phyloP scores from a whole-genome alignment of 305 asterid genomes.

The Fraxinus nigra region DNA sequence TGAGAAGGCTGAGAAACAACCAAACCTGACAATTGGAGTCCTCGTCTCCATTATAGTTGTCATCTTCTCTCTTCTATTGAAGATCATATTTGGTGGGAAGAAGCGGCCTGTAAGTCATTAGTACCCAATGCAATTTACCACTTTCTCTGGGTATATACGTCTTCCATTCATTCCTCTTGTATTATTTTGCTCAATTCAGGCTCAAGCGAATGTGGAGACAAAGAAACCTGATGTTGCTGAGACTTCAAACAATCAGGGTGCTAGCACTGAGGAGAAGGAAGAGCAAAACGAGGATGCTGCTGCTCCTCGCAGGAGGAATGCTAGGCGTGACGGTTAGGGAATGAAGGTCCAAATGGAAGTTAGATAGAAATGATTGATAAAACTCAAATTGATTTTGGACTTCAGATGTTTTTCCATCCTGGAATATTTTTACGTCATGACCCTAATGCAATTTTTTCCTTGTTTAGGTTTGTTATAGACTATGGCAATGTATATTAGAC shows the following conservation, averaged over 20 bases:
- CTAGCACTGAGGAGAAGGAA: constrained; percentile 36
- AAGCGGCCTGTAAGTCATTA: constrained; percentile 32
- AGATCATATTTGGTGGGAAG: constrained; percentile 46
- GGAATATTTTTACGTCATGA: constrained; percentile 17
- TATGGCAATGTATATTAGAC: constrained; percentile 34
- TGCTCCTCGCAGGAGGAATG: constrained; percentile 54
- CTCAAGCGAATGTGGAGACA: constrained; percentile 19
- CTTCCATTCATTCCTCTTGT: not conserved
- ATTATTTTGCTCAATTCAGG: constrained; percentile 18
- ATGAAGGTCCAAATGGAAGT: constrained; percentile 9
- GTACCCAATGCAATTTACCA: not conserved
- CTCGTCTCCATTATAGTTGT: constrained; percentile 31
- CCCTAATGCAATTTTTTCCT: constrained; percentile 24
- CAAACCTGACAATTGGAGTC: constrained; percentile 41
- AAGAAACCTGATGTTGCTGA: constrained; percentile 31
- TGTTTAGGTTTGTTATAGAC: constrained; percentile 28
- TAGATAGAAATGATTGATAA: constrained; percentile 4
- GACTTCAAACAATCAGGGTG: constrained; percentile 31
- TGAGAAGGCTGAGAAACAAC: constrained; percentile 45
- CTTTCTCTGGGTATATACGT: not conserved
- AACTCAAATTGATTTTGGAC: constrained; percentile 1
- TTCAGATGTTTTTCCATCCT: constrained; percentile 19
- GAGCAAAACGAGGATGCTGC: constrained; percentile 52
- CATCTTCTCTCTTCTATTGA: constrained; percentile 33
- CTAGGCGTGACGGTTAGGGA: constrained; percentile 69